Percentiles rank a stretch among this genome's conserved stretches.
Conservation (phyloP, 164 flowering plant species). For the Magnolia officinalis region DNA sequence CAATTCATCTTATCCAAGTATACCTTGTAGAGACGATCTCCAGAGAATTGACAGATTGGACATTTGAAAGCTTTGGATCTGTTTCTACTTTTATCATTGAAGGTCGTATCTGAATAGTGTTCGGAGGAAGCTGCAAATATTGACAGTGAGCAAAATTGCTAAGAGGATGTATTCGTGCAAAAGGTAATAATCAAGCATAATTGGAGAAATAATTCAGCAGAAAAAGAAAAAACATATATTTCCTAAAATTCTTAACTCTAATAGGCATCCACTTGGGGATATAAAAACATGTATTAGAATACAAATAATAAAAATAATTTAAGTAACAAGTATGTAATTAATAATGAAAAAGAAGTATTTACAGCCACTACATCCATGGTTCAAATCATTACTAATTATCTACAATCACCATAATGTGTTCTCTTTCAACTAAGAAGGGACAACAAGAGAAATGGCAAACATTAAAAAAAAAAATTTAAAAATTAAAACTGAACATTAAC, state of each 20-base stretch:
- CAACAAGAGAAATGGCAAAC: not conserved
- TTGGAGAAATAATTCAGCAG: not conserved
- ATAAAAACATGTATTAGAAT: not conserved
- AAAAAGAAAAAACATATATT: not conserved
- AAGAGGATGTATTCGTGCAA: not conserved
- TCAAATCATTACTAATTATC: too few relatives aligned
- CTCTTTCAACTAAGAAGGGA: not conserved
- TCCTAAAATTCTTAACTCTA: not conserved
- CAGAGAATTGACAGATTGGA: slow-evolving; percentile 45
- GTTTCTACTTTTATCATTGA: slow-evolving; percentile 75
- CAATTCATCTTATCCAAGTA: not conserved
- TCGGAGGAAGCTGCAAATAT: slow-evolving; percentile 44
- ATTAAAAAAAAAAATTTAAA: too few relatives aligned
- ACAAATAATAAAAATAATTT: not conserved
- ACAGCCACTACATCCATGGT: not conserved
- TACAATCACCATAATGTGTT: too few relatives aligned
- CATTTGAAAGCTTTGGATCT: slow-evolving; percentile 32
- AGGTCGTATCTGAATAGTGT: slow-evolving; percentile 60
- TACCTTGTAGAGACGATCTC: slow-evolving; percentile 74
- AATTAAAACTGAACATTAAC: too few relatives aligned
- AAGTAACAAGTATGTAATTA: not conserved
- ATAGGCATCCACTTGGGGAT: not conserved
- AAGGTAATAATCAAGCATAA: not conserved
- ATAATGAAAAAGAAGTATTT: not conserved
- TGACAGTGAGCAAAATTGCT: not conserved